phyloP scores from a whole-genome alignment of 2,329 filamentous ascomycete species.

The Xylaria sp. region DNA sequence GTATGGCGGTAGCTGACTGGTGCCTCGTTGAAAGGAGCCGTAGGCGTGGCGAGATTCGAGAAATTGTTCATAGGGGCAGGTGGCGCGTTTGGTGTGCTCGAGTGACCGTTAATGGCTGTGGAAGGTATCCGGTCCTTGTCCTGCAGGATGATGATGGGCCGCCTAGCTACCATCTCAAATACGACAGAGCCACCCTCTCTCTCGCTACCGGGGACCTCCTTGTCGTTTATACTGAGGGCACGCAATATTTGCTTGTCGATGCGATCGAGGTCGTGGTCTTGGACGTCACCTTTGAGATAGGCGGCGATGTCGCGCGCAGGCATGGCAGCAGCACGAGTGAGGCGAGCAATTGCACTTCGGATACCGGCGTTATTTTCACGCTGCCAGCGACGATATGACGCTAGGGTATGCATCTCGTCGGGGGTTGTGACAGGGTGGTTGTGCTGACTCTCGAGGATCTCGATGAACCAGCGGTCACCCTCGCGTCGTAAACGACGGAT shows the following conservation, averaged over 20 bases:
- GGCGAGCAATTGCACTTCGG: slow-evolving; percentile 41
- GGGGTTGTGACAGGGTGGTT: slow-evolving; percentile 46
- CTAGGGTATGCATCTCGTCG: slow-evolving; percentile 47
- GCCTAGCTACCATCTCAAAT: slow-evolving; percentile 44
- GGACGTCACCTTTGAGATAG: slow-evolving; percentile 43
- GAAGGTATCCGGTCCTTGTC: slow-evolving; percentile 27
- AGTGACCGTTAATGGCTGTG: slow-evolving; percentile 4
- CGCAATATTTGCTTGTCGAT: slow-evolving; percentile 47
- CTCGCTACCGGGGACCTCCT: slow-evolving; percentile 36
- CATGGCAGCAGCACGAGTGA: slow-evolving; percentile 44
- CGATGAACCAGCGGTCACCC: slow-evolving; percentile 47
- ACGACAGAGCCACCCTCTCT: slow-evolving; percentile 34
- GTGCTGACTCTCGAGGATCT: slow-evolving; percentile 43
- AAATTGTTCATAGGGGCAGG: slow-evolving; percentile 8
- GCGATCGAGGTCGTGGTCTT: slow-evolving; percentile 43
- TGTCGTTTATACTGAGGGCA: slow-evolving; percentile 45
- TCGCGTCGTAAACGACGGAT: slow-evolving; percentile 46
- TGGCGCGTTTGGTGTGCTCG: slow-evolving; percentile 7
- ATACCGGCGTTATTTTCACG: slow-evolving; percentile 47
- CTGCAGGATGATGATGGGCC: slow-evolving; percentile 44
- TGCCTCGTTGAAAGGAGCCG: slow-evolving; percentile 7
- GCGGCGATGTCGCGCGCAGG: slow-evolving; percentile 42
- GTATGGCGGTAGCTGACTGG: slow-evolving; percentile 24
- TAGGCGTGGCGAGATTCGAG: background rate
- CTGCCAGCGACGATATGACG: slow-evolving; percentile 48